Percentiles rank a stretch among this genome's conserved stretches.
Conservation (phyloP, 2,329 filamentous ascomycete species). For the Ceratocystis albifundus region DNA sequence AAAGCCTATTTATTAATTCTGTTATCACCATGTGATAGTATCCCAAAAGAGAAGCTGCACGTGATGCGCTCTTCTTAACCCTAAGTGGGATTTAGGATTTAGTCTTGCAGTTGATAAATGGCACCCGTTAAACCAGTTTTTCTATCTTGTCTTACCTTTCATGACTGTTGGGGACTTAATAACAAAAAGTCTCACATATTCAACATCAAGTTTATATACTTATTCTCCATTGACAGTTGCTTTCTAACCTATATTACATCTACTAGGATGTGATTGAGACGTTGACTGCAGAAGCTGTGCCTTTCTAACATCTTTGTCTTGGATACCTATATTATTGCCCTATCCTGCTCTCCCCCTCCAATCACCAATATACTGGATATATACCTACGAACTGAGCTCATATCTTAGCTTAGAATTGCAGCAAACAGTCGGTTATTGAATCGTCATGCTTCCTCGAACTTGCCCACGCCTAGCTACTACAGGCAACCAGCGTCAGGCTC, state of each 20-base stretch:
- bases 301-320: constrained; percentile 1
- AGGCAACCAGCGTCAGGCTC: not conserved
- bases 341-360: no score
- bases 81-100: not conserved
- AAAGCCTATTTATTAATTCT: not conserved
- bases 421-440: not conserved
- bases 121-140: not conserved
- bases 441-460: not conserved
- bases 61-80: not conserved
- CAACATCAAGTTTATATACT: not conserved
- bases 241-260: not conserved
- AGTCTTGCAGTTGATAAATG: not conserved
- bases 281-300: not conserved
- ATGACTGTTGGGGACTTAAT: no score
- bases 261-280: constrained; percentile 7
- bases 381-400: not conserved
- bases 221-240: not conserved
- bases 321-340: not conserved
- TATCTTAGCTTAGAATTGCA: not conserved
- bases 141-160: not conserved
- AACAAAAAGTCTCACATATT: no score
- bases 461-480: not conserved
- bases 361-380: not conserved
- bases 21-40: not conserved
- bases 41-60: not conserved